phyloP scores from a whole-genome alignment of 2,329 filamentous ascomycete genomes.

The Fusarium redolens region DNA sequence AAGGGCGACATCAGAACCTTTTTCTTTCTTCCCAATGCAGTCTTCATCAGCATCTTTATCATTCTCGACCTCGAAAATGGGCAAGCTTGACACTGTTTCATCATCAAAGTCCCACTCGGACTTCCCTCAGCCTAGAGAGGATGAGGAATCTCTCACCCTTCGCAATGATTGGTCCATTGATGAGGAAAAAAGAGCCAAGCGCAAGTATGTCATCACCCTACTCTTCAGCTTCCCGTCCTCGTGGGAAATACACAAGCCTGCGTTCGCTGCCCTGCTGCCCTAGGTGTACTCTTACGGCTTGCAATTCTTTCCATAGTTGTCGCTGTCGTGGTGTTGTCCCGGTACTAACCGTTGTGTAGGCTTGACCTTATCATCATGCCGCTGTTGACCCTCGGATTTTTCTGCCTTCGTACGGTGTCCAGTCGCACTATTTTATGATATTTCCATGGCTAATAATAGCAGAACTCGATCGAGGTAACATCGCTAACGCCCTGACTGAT shows the following conservation, averaged over 20 bases:
- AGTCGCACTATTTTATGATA: too few relatives aligned
- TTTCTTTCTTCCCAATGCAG: background rate
- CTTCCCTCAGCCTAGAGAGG: slow-evolving; percentile 37
- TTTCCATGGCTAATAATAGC: background rate
- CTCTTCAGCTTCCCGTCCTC: too few relatives aligned
- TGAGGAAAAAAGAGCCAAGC: slow-evolving; percentile 53
- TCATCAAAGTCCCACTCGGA: slow-evolving; percentile 16
- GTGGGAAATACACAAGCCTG: too few relatives aligned
- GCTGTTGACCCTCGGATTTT: slow-evolving; percentile 55
- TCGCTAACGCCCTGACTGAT: slow-evolving; percentile 60
- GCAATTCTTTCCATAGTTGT: too few relatives aligned
- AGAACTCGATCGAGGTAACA: slow-evolving; percentile 56
- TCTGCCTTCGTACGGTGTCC: slow-evolving; percentile 51
- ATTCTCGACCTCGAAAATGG: slow-evolving; percentile 20
- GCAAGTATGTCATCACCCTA: slow-evolving; percentile 46
- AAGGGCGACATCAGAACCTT: slow-evolving; percentile 6
- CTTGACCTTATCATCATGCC: slow-evolving; percentile 57
- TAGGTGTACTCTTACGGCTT: too few relatives aligned
- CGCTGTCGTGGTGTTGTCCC: too few relatives aligned
- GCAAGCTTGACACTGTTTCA: slow-evolving; percentile 21
- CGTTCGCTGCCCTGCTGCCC: background rate
- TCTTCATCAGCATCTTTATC: background rate
- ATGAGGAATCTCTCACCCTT: slow-evolving; percentile 47
- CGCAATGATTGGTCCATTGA: slow-evolving; percentile 50
- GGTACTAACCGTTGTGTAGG: slow-evolving; percentile 29